Conservation (phyloP, 805 yeast genomes). For the Brettanomyces anomalus region DNA sequence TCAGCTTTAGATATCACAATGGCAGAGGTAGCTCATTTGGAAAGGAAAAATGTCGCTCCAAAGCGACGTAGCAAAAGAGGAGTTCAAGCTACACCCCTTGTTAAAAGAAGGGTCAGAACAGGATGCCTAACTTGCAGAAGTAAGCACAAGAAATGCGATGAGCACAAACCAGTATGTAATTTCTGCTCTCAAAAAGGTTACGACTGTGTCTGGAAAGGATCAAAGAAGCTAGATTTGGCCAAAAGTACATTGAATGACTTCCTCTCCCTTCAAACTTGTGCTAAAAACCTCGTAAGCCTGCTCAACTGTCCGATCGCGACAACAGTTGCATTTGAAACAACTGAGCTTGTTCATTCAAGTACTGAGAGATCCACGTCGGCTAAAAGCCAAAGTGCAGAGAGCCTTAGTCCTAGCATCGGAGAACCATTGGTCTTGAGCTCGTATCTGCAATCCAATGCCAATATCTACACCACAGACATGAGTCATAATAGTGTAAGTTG, state of each 20-base stretch:
- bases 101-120: constrained; percentile 29
- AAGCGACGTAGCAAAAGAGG: no score
- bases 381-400: no score
- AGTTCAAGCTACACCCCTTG: constrained; percentile 16
- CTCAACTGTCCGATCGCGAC: background rate
- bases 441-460: no score
- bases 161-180: constrained; percentile 41
- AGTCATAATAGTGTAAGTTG: no score
- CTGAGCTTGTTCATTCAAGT: no score
- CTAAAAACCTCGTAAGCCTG: background rate
- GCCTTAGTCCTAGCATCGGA: no score
- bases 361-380: no score
- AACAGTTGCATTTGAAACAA: background rate
- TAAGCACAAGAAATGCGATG: constrained; percentile 49
- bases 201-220: constrained; percentile 27
- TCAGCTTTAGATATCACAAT: no score
- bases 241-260: background rate
- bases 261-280: background rate
- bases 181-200: constrained; percentile 31
- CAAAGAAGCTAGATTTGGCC: constrained; percentile 1
- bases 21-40: no score
- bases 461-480: no score
- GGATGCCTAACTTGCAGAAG: constrained; percentile 47
- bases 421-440: no score
- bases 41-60: no score